Evolutionary conservation across 2,329 filamentous ascomycete species (phyloP), one percentile per base, ranked within the genome.

Genomic region (Hymenoscyphus repandus): DNA sequence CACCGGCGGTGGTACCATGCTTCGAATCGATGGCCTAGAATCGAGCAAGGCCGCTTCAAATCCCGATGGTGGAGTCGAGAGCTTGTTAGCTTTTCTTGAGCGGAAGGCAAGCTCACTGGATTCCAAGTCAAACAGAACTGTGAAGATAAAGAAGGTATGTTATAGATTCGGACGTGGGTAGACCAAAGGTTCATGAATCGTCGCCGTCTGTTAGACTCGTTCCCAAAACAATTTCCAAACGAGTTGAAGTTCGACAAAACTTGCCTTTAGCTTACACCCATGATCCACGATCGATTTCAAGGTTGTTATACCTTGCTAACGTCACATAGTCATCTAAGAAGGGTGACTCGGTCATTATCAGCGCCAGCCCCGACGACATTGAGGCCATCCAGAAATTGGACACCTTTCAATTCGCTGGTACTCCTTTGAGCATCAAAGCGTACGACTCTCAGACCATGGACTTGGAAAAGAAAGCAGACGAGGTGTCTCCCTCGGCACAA

Each of bases 91-190:
- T 45, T 90, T 89, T 64, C 70, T 90, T 56, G 84, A 90, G 69
- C 80, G 83, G 62, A 89, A 89, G 68, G 78, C 85, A 42, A 75
- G 76, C 49, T 70, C 74, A 57, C 73, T 81, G 65, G 63, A 67
- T 54, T 64, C 71, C 63, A 74, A 77, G 62, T 62, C 62, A 47
- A 62, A 61, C 31, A 62, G 53, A 47, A 72, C 74, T 59, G 73
- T 88, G 61, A 82, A 76, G 66, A 83, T 91, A 57, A 83, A 81
- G 72, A 88, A 89, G 83, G 87, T 90, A 87, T 81, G 85, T 86
- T 70, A 69, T 62, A 59, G 64, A 66, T 64, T 62, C 66, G 66
- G 72, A 72, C 73, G 70, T 70, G 63, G 62, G 64, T 63, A 67
- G 62, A 68, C 17, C 61, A 63, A 36, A 58, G 51, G 53, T 54